Evolutionary conservation across 768 basidiomycete species (phyloP), one percentile per base, ranked within the genome.

Genomic region (Collybia sp.): DNA sequence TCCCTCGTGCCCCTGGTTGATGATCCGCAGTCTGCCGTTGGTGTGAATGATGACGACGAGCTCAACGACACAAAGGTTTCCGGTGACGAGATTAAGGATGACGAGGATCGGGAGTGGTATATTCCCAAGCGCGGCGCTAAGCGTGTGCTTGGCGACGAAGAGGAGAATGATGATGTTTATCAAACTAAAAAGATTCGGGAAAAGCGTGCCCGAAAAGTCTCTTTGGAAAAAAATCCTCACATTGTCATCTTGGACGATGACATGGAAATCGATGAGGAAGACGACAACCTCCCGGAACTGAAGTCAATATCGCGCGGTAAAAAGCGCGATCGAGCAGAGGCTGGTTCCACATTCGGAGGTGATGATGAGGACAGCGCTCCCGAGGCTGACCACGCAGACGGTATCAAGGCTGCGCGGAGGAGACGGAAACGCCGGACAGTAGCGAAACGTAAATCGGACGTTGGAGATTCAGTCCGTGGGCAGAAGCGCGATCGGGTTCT

Each of bases 301-400:
- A 60, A 55, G 45, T 62, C 64, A 40, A 55, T 64, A 46, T 54
- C 60, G 15, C 69, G 80, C 49, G 85, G 86, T 38, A 85, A 77
- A 71, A 91, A 91, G 66, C 81, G 88, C 50, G 85, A 85, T 62
- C 82, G 83, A 34, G 73, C 76, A 6, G 85, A 86, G 57, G 84
- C 84, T 45, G 86, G 77, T 6, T 85, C 85, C 3, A 79, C 77
- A 0, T 82, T 87, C 55, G 85, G 79, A 39, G 80, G 76, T 18
- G 85, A 85, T 52, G 78, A 77, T 35, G 73, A 77, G 41, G 69
- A 73, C 30, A 67, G 65, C 48, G 60, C 49, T 38, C 47, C 50
- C n/a, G 70, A 69, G 45, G 64, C 62, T 12, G 67, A 64, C n/a
- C 66, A 66, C 30, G 62, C 64, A 33, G 64, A 57, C 42, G 69